A percentile compares a stretch with the other conserved stretches of the same genome.
phyloP scores from a whole-genome alignment of 371 early-diverging fungal species.

The Syncephalis fuscata region DNA sequence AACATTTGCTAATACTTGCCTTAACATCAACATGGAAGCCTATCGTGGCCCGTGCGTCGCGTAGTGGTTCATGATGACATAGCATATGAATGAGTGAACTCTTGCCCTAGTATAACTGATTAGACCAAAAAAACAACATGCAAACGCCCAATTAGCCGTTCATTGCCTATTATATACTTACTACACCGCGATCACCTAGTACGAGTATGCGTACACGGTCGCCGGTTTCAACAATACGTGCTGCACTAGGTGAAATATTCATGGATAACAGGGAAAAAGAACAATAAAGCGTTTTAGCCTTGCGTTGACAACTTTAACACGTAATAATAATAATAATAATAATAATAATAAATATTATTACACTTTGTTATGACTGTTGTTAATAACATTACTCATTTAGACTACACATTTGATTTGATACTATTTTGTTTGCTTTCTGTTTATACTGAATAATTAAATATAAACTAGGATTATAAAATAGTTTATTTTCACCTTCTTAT shows the following conservation, averaged over 20 bases:
- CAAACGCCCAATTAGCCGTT: neutral
- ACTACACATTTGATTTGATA: too few relatives aligned
- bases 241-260: neutral
- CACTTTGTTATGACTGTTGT: too few relatives aligned
- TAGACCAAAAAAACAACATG: neutral
- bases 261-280: neutral
- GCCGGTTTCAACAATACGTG: conserved; percentile 1
- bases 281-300: too few relatives aligned
- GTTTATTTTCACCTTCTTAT: too few relatives aligned
- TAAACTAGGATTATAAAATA: too few relatives aligned
- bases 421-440: too few relatives aligned
- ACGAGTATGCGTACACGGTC: conserved; percentile 9
- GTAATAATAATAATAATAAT: too few relatives aligned
- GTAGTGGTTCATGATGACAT: conserved; percentile 18
- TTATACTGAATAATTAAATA: too few relatives aligned
- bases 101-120: conserved; percentile 19
- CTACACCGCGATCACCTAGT: conserved; percentile 14
- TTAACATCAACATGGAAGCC: conserved; percentile 24
- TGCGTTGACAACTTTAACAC: too few relatives aligned
- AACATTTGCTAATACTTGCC: conserved; percentile 2
- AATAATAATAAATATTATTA: too few relatives aligned
- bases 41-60: conserved; percentile 13
- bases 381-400: too few relatives aligned
- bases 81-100: conserved; percentile 23
- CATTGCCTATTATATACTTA: neutral